phyloP scores from a whole-genome alignment of 345 rosid genomes.

The Excoecaria cochinchinensis region DNA sequence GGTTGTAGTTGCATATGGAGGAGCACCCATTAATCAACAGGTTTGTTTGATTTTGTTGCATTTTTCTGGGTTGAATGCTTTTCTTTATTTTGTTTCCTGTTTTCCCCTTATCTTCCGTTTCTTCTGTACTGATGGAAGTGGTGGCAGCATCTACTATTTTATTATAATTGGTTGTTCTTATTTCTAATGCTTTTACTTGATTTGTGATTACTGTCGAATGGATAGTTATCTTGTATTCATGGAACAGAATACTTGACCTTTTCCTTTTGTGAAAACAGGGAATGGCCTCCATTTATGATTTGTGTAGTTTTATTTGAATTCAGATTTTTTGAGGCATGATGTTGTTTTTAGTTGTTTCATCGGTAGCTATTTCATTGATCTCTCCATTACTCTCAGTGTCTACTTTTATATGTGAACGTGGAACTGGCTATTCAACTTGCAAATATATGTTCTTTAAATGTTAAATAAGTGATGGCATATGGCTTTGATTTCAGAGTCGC shows the following conservation, averaged over 20 bases:
- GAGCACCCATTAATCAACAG: constrained; percentile 92
- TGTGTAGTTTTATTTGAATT: too few relatives aligned
- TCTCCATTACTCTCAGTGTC: neutral
- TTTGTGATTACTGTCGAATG: neutral
- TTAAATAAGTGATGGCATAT: neutral
- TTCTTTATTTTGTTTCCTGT: neutral
- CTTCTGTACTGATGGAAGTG: neutral
- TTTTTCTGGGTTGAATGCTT: neutral
- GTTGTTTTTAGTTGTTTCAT: too few relatives aligned
- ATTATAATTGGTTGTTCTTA: neutral
- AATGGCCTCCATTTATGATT: neutral
- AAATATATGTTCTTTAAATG: neutral
- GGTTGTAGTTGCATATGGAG: constrained; percentile 98
- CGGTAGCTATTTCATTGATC: neutral
- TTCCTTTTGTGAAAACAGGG: neutral
- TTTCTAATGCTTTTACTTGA: neutral
- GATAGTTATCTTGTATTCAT: neutral
- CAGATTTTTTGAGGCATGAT: too few relatives aligned
- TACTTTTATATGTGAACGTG: neutral
- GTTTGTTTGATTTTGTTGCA: constrained; percentile 31
- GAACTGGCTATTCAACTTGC: neutral
- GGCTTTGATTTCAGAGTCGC: neutral
- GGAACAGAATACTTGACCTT: neutral
- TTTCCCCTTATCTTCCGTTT: neutral
- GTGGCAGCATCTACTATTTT: neutral